phyloP scores from a whole-genome alignment of 768 basidiomycete genomes.

The Suillus alpinus region DNA sequence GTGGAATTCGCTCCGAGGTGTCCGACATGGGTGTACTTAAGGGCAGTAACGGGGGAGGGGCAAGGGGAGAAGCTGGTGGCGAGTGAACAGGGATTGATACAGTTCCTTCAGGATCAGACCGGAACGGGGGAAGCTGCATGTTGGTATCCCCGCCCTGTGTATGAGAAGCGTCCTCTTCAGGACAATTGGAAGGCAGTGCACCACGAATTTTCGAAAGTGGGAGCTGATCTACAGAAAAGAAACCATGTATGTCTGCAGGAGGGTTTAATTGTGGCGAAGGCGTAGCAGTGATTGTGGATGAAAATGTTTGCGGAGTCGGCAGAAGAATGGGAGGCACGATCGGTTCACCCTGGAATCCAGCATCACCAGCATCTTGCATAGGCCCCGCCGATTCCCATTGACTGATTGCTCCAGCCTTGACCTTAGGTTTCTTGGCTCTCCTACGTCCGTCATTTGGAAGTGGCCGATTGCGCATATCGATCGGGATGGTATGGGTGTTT shows the following conservation, averaged over 20 bases:
- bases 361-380: background rate
- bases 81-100: background rate
- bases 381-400: background rate
- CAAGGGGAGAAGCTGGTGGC: background rate
- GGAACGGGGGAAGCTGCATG: background rate
- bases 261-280: background rate
- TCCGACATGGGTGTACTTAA: background rate
- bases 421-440: background rate
- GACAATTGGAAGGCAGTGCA: background rate
- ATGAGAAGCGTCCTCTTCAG: background rate
- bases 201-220: background rate
- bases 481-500: background rate
- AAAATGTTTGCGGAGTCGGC: background rate
- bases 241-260: background rate
- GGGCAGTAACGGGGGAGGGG: background rate
- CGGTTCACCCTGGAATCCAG: background rate
- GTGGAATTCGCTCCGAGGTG: background rate
- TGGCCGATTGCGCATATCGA: constrained; percentile 4
- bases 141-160: background rate
- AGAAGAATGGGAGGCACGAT: background rate
- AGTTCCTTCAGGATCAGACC: background rate
- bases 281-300: background rate
- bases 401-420: background rate
- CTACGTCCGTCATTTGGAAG: constrained; percentile 10
- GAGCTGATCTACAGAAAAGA: background rate